Evolutionary conservation across 208 protist species (phyloP).

Genomic region (Leishmania lainsoni): DNA sequence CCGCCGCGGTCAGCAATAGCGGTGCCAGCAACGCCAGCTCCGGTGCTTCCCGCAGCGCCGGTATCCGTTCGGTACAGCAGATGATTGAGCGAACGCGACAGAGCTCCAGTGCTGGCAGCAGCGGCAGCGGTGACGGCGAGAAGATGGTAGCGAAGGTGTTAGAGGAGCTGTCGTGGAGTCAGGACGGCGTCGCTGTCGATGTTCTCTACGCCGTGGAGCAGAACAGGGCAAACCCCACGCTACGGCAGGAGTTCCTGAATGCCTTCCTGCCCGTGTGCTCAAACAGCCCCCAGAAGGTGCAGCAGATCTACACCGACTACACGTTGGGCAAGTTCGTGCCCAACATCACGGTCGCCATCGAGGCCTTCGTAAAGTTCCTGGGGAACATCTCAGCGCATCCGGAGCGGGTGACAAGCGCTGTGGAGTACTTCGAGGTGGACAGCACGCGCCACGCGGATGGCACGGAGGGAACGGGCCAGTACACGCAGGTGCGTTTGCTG

Average conservation of each 20-base stretch:
- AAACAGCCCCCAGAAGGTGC: slow-evolving; percentile 52
- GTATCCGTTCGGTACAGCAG: slow-evolving; percentile 19
- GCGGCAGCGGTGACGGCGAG: slow-evolving; percentile 13
- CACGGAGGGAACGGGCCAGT: slow-evolving; percentile 37
- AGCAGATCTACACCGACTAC: slow-evolving; percentile 71
- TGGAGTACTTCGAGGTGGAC: slow-evolving; percentile 51
- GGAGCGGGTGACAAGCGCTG: slow-evolving; percentile 32
- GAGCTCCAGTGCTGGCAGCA: neutral
- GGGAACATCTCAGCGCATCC: slow-evolving; percentile 42
- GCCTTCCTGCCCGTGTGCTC: slow-evolving; percentile 76
- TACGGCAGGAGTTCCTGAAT: slow-evolving; percentile 82
- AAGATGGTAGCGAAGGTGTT: slow-evolving; percentile 79
- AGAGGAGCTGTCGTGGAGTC: slow-evolving; percentile 60
- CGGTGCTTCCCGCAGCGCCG: slow-evolving; percentile 23
- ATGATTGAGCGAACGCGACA: slow-evolving; percentile 1
- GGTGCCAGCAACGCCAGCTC: slow-evolving; percentile 8
- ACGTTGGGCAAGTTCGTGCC: slow-evolving; percentile 82
- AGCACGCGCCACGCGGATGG: slow-evolving; percentile 24
- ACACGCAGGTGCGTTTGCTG: slow-evolving; percentile 70
- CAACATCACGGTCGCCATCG: slow-evolving; percentile 78
- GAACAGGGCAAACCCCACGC: slow-evolving; percentile 58
- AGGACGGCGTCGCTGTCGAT: slow-evolving; percentile 84
- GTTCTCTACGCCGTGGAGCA: slow-evolving; percentile 75
- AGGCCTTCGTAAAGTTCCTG: slow-evolving; percentile 78
- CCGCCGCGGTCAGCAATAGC: slow-evolving; percentile 11